phyloP scores from a whole-genome alignment of 495 filamentous ascomycete genomes.

The Annulohypoxylon stygium region DNA sequence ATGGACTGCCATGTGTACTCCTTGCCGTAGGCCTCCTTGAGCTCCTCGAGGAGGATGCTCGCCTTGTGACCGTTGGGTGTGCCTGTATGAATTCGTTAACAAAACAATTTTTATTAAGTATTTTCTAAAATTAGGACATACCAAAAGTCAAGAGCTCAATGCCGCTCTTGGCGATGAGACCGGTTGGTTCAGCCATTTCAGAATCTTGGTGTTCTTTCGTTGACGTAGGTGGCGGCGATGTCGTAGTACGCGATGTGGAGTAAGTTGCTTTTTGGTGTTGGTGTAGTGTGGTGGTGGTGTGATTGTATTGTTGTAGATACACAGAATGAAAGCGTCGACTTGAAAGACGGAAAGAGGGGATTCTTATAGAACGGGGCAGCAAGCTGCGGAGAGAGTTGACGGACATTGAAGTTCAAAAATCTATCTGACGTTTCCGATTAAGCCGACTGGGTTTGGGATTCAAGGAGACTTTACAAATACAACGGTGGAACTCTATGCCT shows the following conservation, averaged over 20 bases:
- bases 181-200: slow-evolving; percentile 59
- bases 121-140: too few species aligned
- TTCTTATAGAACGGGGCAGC: slow-evolving; percentile 34
- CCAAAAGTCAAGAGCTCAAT: slow-evolving; percentile 68
- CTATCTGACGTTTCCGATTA: neutral
- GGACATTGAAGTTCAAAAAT: slow-evolving; percentile 28
- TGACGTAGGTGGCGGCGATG: slow-evolving; percentile 4
- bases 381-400: slow-evolving; percentile 23
- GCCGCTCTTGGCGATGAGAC: slow-evolving; percentile 67
- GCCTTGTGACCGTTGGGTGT: slow-evolving; percentile 71
- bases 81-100: slow-evolving; percentile 12
- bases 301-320: slow-evolving; percentile 9
- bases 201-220: slow-evolving; percentile 23
- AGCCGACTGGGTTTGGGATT: neutral
- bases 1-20: slow-evolving; percentile 73
- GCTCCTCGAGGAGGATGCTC: slow-evolving; percentile 86
- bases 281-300: neutral
- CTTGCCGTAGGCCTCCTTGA: slow-evolving; percentile 67
- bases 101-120: too few species aligned
- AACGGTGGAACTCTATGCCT: slow-evolving; percentile 9
- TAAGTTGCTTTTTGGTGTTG: slow-evolving; percentile 24
- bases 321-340: neutral
- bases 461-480: slow-evolving; percentile 5
- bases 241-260: slow-evolving; percentile 29
- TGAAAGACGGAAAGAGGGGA: slow-evolving; percentile 11